phyloP scores from a whole-genome alignment of 2,329 filamentous ascomycete species.

The Paracamarosporium sp. region DNA sequence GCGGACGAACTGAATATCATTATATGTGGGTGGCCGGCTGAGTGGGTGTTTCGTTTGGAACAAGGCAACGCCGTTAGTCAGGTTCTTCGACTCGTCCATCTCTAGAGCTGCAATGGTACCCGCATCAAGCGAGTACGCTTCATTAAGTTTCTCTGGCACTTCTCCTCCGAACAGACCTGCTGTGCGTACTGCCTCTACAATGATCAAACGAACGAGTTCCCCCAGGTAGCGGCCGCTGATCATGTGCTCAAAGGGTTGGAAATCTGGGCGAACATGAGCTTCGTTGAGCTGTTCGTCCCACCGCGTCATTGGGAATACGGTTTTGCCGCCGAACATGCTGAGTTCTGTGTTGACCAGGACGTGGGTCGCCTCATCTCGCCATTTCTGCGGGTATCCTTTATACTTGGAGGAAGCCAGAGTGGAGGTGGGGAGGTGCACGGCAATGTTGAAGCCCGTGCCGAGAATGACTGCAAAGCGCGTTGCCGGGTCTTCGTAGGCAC shows the following conservation, averaged over 20 bases:
- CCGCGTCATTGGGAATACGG: constrained; percentile 63
- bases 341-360: constrained; percentile 71
- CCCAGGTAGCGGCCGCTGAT: constrained; percentile 69
- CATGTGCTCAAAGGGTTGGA: constrained; percentile 71
- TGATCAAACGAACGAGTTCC: constrained; percentile 67
- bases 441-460: constrained; percentile 70
- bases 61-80: constrained; percentile 50
- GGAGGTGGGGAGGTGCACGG: constrained; percentile 65
- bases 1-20: constrained; percentile 63
- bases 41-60: constrained; percentile 62
- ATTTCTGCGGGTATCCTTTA: constrained; percentile 59
- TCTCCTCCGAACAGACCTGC: constrained; percentile 64
- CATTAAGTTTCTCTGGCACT: constrained; percentile 61
- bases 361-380: constrained; percentile 63
- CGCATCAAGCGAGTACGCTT: constrained; percentile 66
- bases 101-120: constrained; percentile 65
- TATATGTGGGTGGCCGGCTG: constrained; percentile 49
- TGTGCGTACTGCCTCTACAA: constrained; percentile 64
- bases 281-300: constrained; percentile 69
- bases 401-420: constrained; percentile 64
- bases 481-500: constrained; percentile 66
- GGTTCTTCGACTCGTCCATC: constrained; percentile 49
- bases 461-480: constrained; percentile 70
- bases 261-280: constrained; percentile 64
- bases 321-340: constrained; percentile 67